Evolutionary conservation across 1,284 basidiomycete species (phyloP).

Genomic region (Waitea zeae): DNA sequence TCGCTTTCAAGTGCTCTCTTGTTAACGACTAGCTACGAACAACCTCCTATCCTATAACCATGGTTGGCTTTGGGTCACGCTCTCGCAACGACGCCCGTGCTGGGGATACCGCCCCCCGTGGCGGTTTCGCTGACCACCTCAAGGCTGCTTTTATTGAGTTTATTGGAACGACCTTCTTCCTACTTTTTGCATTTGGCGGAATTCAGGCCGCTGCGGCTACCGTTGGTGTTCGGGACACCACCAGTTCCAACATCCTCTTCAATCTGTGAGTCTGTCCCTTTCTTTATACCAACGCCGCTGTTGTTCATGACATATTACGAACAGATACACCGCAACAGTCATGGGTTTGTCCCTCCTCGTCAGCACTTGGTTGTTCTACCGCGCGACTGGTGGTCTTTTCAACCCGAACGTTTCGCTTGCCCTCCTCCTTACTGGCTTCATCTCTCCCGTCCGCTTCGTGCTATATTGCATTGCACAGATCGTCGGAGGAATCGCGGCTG

Average conservation of each 20-base stretch:
- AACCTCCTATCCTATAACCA: too few relatives aligned
- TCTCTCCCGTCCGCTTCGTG: slow-evolving; percentile 34
- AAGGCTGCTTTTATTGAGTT: slow-evolving; percentile 26
- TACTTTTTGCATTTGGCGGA: slow-evolving; percentile 32
- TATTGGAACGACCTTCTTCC: slow-evolving; percentile 28
- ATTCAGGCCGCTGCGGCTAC: slow-evolving; percentile 24
- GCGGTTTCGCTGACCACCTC: slow-evolving; percentile 14
- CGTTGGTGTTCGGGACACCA: too few relatives aligned
- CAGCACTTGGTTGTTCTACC: slow-evolving; percentile 49
- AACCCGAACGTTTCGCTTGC: slow-evolving; percentile 43
- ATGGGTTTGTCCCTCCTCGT: slow-evolving; percentile 45
- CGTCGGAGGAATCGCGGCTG: slow-evolving; percentile 33
- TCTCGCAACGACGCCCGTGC: too few relatives aligned
- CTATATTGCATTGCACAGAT: slow-evolving; percentile 37
- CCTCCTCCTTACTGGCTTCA: slow-evolving; percentile 32
- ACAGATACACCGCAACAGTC: slow-evolving; percentile 34
- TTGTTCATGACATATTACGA: too few relatives aligned
- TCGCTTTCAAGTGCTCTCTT: too few relatives aligned
- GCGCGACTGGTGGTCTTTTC: slow-evolving; percentile 43
- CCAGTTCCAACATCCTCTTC: too few relatives aligned
- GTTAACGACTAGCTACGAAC: too few relatives aligned
- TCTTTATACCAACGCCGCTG: slow-evolving; percentile 16
- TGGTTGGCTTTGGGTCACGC: too few relatives aligned
- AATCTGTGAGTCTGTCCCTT: too few relatives aligned
- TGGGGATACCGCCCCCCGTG: too few relatives aligned